Conservation (phyloP, 2,329 filamentous ascomycete species). For the Colletotrichum tofieldiae region DNA sequence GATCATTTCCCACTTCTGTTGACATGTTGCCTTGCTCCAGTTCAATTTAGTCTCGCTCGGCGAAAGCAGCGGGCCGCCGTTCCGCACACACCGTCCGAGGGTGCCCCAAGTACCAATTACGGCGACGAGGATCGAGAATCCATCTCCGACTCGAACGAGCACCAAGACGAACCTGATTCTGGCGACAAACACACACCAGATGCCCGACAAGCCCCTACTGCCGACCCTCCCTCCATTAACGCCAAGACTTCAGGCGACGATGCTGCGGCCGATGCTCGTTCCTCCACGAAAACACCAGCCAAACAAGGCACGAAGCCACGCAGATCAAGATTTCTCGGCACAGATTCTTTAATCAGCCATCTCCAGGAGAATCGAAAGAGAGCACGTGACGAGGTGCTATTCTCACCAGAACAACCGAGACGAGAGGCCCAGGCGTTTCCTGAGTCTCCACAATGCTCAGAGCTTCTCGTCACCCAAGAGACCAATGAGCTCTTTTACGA, state of each 20-base stretch:
- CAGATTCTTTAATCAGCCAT: no score
- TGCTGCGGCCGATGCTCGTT: not conserved
- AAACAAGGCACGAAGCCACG: not conserved
- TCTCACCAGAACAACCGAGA: not conserved
- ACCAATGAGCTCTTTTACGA: not conserved
- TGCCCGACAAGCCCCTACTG: not conserved
- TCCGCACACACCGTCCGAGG: not conserved
- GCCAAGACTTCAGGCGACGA: not conserved
- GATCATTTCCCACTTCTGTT: not conserved
- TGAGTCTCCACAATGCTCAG: not conserved
- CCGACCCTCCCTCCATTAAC: not conserved
- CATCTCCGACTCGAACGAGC: not conserved
- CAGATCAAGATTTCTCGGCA: no score
- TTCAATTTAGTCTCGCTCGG: not conserved
- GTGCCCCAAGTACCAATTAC: not conserved
- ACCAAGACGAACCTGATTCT: not conserved
- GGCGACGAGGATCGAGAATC: not conserved
- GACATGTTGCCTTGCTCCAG: not conserved
- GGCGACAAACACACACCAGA: not conserved
- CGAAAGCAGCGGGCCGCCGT: not conserved
- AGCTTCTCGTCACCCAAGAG: not conserved
- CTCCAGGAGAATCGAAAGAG: no score
- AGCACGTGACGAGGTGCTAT: not conserved
- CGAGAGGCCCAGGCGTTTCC: not conserved
- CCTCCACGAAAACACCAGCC: not conserved